Conservation (phyloP, 768 basidiomycete genomes). For the Sistotremastrum niveocremeum region DNA sequence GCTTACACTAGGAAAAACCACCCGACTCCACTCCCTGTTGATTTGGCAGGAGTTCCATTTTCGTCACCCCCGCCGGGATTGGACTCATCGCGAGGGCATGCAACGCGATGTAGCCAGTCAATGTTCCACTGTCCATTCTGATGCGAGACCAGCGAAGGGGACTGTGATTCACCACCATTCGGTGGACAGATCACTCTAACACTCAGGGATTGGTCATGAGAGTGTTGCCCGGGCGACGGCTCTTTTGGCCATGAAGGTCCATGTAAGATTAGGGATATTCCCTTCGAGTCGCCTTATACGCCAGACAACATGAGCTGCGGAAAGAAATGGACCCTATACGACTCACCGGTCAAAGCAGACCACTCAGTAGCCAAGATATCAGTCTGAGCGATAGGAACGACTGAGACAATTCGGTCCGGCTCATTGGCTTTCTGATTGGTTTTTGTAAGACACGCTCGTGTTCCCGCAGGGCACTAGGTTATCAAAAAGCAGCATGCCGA, state of each 20-base stretch:
- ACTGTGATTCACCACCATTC: constrained; percentile 22
- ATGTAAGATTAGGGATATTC: constrained; percentile 40
- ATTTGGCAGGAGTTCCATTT: constrained; percentile 13
- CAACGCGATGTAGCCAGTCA: constrained; percentile 51
- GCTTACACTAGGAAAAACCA: constrained; percentile 81
- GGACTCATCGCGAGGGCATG: constrained; percentile 30
- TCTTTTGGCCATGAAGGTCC: constrained; percentile 44
- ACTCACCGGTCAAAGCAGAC: constrained; percentile 25
- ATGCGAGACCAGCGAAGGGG: constrained; percentile 41
- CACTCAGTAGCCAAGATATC: constrained; percentile 16
- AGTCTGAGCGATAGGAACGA: constrained; percentile 57
- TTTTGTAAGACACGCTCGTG: constrained; percentile 61
- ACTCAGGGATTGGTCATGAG: constrained; percentile 43
- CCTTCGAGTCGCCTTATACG: constrained; percentile 22
- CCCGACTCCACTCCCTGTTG: constrained; percentile 62
- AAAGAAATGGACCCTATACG: constrained; percentile 7
- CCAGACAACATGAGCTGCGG: constrained; percentile 1
- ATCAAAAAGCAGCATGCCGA: not conserved
- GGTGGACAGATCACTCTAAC: constrained; percentile 46
- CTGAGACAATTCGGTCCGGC: constrained; percentile 49
- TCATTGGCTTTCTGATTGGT: constrained; percentile 44
- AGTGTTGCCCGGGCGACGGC: not conserved
- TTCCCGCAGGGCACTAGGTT: constrained; percentile 49
- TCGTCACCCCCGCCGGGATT: constrained; percentile 13
- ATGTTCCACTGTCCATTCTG: constrained; percentile 39